Conservation (phyloP, 2,329 filamentous ascomycete genomes). For the Chrysoporthe puriensis region DNA sequence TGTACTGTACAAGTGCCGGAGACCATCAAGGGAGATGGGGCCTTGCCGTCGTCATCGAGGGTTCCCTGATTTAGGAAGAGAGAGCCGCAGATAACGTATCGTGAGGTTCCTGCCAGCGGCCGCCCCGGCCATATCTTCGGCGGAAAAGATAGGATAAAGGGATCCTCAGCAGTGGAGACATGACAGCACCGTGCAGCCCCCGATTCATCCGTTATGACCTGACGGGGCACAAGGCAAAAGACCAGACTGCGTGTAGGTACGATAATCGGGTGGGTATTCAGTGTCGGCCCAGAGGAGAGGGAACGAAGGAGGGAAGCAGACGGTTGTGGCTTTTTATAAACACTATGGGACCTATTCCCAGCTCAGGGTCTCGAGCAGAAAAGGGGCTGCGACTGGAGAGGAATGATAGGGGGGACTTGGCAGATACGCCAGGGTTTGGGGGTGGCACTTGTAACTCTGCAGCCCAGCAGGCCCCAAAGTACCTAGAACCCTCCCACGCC, state of each 20-base stretch:
- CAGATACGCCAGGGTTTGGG: slow-evolving; percentile 14
- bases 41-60: not conserved
- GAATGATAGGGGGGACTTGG: slow-evolving; percentile 7
- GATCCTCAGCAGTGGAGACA: slow-evolving; percentile 20
- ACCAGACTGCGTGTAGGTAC: not conserved
- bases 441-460: slow-evolving; percentile 3
- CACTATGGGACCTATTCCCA: not conserved
- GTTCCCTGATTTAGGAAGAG: slow-evolving; percentile 9
- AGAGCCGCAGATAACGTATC: not conserved
- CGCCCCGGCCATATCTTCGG: not conserved
- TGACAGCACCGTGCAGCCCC: slow-evolving; percentile 27
- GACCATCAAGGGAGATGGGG: not conserved
- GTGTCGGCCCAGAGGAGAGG: not conserved
- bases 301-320: not conserved
- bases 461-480: not conserved
- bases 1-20: slow-evolving; percentile 16
- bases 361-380: not conserved
- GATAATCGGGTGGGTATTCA: too few species aligned
- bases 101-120: slow-evolving; percentile 4
- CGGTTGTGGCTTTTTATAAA: not conserved
- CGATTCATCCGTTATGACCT: not conserved
- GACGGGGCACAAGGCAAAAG: not conserved
- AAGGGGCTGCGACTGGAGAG: not conserved
- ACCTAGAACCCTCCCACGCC: not conserved
- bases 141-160: slow-evolving; percentile 20